Conservation (phyloP, 2,329 filamentous ascomycete genomes). For the Huntiella omanensis region DNA sequence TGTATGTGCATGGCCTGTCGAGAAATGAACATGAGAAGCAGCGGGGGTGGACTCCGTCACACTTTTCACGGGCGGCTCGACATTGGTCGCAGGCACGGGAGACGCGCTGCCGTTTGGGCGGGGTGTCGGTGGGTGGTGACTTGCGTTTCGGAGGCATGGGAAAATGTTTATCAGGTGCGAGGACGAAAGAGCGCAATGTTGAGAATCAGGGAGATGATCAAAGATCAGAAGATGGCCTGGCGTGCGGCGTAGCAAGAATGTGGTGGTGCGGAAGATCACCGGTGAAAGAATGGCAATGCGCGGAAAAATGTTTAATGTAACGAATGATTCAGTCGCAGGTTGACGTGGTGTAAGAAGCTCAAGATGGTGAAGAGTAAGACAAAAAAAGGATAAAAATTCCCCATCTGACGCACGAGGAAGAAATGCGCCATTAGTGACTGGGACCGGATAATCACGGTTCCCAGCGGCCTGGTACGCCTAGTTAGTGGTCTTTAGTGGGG, state of each 20-base stretch:
- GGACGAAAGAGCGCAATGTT: background rate
- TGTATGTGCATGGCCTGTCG: slow-evolving; percentile 49
- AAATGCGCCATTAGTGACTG: background rate
- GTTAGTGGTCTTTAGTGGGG: too few relatives aligned
- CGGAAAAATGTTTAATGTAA: too few relatives aligned
- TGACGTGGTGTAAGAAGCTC: background rate
- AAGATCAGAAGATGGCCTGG: too few relatives aligned
- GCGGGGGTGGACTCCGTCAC: slow-evolving; percentile 47
- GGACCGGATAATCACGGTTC: background rate
- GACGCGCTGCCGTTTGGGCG: slow-evolving; percentile 42
- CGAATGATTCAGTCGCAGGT: too few relatives aligned
- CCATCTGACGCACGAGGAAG: background rate
- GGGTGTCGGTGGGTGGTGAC: slow-evolving; percentile 13
- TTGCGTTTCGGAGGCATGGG: too few relatives aligned
- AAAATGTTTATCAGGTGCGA: too few relatives aligned
- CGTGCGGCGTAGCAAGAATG: too few relatives aligned
- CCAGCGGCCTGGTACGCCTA: too few relatives aligned
- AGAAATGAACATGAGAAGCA: slow-evolving; percentile 49
- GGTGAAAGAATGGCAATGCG: too few relatives aligned
- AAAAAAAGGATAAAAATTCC: background rate
- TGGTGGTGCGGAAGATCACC: too few relatives aligned
- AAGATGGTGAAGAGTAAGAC: background rate
- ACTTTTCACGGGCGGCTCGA: slow-evolving; percentile 48
- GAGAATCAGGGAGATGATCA: background rate
- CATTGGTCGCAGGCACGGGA: slow-evolving; percentile 53